These are phyloP conservation scores for Debaryomycetaceae sp. DNA, from an alignment of 1,139 yeast species.

Conservation along the genomic window DNA sequence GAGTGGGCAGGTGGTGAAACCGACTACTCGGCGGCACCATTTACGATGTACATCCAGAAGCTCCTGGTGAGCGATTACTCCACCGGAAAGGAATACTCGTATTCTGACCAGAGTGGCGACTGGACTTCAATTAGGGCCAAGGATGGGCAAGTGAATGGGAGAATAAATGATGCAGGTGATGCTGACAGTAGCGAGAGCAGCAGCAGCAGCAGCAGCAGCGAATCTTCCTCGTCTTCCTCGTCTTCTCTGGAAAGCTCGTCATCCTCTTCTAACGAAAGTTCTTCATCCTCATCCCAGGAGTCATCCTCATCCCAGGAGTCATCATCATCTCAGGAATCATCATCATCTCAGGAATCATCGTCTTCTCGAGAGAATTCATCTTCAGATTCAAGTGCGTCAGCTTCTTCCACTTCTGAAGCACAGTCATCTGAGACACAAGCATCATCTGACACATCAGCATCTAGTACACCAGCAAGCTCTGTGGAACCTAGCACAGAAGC, in stretches of 20 bases:
- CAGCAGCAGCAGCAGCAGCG: background rate
- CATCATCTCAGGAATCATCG: background rate
- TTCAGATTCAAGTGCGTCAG: constrained; percentile 1
- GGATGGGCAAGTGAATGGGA: constrained; percentile 59
- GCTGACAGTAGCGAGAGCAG: background rate
- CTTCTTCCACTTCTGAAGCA: constrained; percentile 1
- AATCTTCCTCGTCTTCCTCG: constrained; percentile 6
- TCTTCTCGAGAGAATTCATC: background rate
- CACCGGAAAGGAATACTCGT: constrained; percentile 33
- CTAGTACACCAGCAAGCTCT: constrained; percentile 1
- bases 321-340: background rate
- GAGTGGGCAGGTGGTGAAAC: constrained; percentile 45
- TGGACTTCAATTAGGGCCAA: constrained; percentile 66
- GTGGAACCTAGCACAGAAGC: background rate
- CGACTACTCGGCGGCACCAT: constrained; percentile 36
- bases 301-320: background rate
- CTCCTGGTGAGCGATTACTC: constrained; percentile 31
- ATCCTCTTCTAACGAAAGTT: constrained; percentile 2
- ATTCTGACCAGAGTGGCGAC: constrained; percentile 55
- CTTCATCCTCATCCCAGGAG: constrained; percentile 2
- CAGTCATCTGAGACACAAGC: constrained; percentile 1
- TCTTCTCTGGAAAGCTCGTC: constrained; percentile 3
- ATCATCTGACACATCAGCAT: constrained; percentile 1
- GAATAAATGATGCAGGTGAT: constrained; percentile 41
- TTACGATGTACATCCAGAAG: constrained; percentile 26